Base-by-base conservation (phyloP, 2,329 filamentous ascomycete genomes). In the Dactylellina leptospora region DNA sequence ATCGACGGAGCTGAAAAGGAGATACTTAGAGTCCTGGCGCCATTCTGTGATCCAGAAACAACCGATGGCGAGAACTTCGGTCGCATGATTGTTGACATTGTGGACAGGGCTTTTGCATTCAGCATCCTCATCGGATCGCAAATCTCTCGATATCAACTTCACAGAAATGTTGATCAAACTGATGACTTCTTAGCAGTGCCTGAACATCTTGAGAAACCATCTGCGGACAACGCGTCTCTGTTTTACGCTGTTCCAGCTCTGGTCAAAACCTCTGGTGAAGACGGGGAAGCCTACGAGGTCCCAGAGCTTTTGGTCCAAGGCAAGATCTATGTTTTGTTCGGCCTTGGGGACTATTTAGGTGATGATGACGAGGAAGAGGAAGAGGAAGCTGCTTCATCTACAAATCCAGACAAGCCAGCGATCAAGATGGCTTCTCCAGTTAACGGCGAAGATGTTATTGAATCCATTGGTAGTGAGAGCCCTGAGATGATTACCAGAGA, bases 51-150 rank as follows among this genome's bases (percentile, higher is more conserved):
- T 18, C 25, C 20, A 13, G 38, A 58, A 9, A 64, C 59, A 9
- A 9, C 59, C 6, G 59, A 60, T 25, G 68, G 59, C 38, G 10
- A 53, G 45, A 64, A 48, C 6, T 64, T 72, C 18, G 25, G 20
- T 3, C 18, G 27, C 20, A 28, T 51, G 20, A 36, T 72, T 13
- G 45, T 45, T 1, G 68, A 63, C 27, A 64, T 72, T 28, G 68
- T 72, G n/a, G 68, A 72, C 23, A 33, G 40, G 4, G 59, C 54
- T 2, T 59, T 72, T 27, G 51, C 51, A 16, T 72, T 72, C 25
- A 64, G 59, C 51, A 72, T 72, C 40, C 40, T 72, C 5, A 72
- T 72, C 47, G 59, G 68, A 40, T 63, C 59, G 4, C 68, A 72
- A 16, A 36, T 47, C 0, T 58, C 68, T 9, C 53, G 47, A 33